These are phyloP conservation scores for Chimonanthus praecox DNA, from an alignment of 164 flowering plant genomes.

Conservation along the genomic window DNA sequence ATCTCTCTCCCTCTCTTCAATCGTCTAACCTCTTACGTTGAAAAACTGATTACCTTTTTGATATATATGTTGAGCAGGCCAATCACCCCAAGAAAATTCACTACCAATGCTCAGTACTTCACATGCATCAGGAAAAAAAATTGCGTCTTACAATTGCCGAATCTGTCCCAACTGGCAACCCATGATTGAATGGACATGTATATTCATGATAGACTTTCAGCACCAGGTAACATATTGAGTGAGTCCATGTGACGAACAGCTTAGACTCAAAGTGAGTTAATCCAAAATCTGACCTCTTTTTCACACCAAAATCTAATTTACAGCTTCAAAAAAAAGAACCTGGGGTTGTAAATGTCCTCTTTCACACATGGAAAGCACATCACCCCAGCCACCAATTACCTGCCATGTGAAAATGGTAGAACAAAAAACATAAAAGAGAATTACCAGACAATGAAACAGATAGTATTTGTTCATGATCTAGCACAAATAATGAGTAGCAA, in stretches of 20 bases:
- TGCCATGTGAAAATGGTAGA: constrained; percentile 18
- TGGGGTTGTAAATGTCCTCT: constrained; percentile 96
- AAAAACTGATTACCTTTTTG: background rate
- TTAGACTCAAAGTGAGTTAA: background rate
- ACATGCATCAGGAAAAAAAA: background rate
- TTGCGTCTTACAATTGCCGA: constrained; percentile 4
- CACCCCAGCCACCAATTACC: constrained; percentile 89
- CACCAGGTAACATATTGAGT: constrained; percentile 8
- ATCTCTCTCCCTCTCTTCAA: background rate
- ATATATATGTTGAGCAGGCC: background rate
- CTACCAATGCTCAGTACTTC: background rate
- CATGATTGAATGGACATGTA: background rate
- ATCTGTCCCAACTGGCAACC: constrained; percentile 3
- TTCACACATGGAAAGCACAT: constrained; percentile 77
- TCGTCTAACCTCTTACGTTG: constrained; percentile 8
- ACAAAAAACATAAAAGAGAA: constrained; percentile 4
- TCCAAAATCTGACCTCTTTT: background rate
- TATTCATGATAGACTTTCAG: constrained; percentile 13
- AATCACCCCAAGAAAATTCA: background rate
- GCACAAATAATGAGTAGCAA: too few relatives aligned
- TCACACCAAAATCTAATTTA: constrained; percentile 33
- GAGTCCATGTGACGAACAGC: background rate
- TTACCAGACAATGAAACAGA: background rate
- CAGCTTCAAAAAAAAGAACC: constrained; percentile 93
- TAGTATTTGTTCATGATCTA: too few relatives aligned